Evolutionary conservation across 148 eudicot species (phyloP).

Genomic region (Fallopia convolvulus): DNA sequence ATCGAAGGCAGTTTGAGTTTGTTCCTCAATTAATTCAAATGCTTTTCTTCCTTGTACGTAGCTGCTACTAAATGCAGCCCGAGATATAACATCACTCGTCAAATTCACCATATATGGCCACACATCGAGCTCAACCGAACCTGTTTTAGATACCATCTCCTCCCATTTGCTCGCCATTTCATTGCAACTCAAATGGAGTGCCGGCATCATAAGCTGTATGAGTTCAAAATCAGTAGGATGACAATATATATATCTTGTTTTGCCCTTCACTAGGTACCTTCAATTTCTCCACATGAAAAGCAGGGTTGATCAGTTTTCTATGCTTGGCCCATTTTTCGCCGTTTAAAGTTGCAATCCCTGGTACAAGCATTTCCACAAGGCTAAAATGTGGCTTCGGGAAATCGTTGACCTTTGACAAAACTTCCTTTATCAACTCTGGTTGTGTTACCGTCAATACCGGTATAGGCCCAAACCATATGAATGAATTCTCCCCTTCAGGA

Average conservation of each 20-base stretch:
- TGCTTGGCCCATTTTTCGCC: neutral
- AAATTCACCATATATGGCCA: constrained; percentile 22
- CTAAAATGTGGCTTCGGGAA: neutral
- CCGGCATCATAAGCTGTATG: neutral
- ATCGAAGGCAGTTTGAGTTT: constrained; percentile 12
- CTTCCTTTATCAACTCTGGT: constrained; percentile 2
- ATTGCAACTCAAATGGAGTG: neutral
- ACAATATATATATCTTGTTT: too few species aligned
- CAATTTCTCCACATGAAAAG: constrained; percentile 7
- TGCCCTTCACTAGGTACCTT: neutral
- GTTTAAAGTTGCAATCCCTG: neutral
- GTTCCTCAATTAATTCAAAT: constrained; percentile 24
- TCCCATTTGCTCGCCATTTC: constrained; percentile 19
- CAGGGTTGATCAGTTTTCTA: neutral
- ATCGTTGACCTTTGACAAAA: neutral
- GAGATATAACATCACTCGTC: constrained; percentile 27
- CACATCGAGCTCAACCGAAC: constrained; percentile 26
- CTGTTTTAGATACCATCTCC: constrained; percentile 13
- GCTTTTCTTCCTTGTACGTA: constrained; percentile 26
- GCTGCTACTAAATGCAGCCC: constrained; percentile 31
- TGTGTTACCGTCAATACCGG: neutral
- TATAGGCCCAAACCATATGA: neutral
- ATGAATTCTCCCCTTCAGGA: neutral
- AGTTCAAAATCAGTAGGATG: neutral
- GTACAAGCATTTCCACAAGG: neutral